These are phyloP conservation scores for Westerdykella aurantiaca DNA, from an alignment of 2,329 filamentous ascomycete genomes.

Conservation along the genomic window DNA sequence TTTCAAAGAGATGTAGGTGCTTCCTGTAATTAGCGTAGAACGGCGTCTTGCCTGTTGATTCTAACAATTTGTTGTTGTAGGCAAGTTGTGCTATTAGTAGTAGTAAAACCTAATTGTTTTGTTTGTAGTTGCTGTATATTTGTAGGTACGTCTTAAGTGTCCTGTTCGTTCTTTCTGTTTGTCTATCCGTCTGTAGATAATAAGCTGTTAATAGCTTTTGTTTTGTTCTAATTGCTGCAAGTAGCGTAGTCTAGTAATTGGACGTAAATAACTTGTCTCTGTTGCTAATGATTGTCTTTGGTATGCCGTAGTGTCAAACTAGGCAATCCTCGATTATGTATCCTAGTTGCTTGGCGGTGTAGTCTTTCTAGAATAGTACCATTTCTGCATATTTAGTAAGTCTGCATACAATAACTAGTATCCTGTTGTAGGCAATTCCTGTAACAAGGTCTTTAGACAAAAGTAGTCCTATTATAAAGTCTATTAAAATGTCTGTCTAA, in stretches of 20 bases:
- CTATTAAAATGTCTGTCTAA: slow-evolving; percentile 1
- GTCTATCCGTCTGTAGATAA: too few relatives aligned
- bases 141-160: too few relatives aligned
- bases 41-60: slow-evolving; percentile 1
- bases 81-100: too few relatives aligned
- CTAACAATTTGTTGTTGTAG: neutral
- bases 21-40: slow-evolving; percentile 4
- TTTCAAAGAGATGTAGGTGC: slow-evolving; percentile 9
- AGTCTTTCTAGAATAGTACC: slow-evolving; percentile 2
- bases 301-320: neutral
- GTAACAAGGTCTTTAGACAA: neutral
- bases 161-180: too few relatives aligned
- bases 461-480: neutral
- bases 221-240: too few relatives aligned
- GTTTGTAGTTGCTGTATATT: too few relatives aligned
- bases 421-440: slow-evolving; percentile 1
- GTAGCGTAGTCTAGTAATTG: too few relatives aligned
- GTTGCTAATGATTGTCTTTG: too few relatives aligned
- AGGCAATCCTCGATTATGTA: neutral
- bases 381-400: neutral
- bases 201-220: too few relatives aligned
- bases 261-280: too few relatives aligned
- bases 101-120: too few relatives aligned
- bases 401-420: slow-evolving; percentile 1
- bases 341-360: neutral